Evolutionary conservation across 768 basidiomycete genomes (phyloP), one percentile per base, ranked within the genome.

Genomic region (Krasilnikovozyma curviuscula): DNA sequence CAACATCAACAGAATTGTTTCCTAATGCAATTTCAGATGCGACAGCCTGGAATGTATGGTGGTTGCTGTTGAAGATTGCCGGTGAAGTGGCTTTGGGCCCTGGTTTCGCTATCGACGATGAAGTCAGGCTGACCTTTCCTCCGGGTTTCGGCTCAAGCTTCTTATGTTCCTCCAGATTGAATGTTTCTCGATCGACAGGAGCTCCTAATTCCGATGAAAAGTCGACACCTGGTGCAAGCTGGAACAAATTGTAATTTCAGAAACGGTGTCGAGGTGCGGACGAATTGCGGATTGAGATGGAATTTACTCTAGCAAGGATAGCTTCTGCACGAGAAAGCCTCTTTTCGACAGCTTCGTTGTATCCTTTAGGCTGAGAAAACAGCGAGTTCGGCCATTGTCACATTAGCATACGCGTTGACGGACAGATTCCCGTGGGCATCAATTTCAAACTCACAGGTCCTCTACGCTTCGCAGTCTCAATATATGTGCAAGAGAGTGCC

Each of bases 301-400:
- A 8, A 33, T 50, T 46, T 19, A 60, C 61, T 38, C 59, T 53
- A 9, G 47, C 45, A 14, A 62, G 40, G 5, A 65, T 46, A 24
- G 49, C 54, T 50, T 65, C 64, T 39, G 64, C 45, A 14, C 60
- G 46, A 14, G 53, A 54, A 33, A 61, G 60, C n/a, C 63, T 52
- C 43, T 59, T 60, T 44, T 65, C 64, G 5, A 65, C 49, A 10
- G 57, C 56, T 40, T 64, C 64, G 21, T 63, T 46, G 43, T 65
- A 61, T 10, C 56, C 54, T 27, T 33, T 37, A 23, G 30, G 39
- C 39, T 24, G 37, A 9, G 13, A 7, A 5, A 5, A 24, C 12
- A 7, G 37, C 30, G 24, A 27, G n/a, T 9, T 25, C 21, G 8
- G 18, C 35, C 14, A 14, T 23, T 9, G 7, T 32, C 33, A 18